These are phyloP conservation scores for Penicillium corylophilum DNA, from an alignment of 2,329 filamentous ascomycete species.

Conservation along the genomic window DNA sequence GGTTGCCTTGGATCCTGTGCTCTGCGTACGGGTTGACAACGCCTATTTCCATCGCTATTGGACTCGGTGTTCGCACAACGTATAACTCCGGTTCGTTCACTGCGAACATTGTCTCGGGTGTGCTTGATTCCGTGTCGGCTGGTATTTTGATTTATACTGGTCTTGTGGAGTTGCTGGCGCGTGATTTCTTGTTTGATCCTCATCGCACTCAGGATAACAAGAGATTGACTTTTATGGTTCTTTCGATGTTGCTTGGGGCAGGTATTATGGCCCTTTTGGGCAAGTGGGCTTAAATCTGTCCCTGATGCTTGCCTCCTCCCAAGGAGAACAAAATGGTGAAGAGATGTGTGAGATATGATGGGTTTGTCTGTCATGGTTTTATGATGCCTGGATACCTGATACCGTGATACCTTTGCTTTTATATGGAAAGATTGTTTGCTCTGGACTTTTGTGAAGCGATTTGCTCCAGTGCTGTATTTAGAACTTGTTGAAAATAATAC, in stretches of 20 bases:
- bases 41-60: constrained; percentile 50
- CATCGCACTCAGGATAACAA: constrained; percentile 42
- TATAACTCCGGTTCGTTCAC: constrained; percentile 44
- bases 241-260: constrained; percentile 41
- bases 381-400: neutral
- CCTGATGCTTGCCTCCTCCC: no score
- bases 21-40: constrained; percentile 53
- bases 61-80: constrained; percentile 48
- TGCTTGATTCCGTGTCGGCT: constrained; percentile 49
- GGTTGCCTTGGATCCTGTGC: constrained; percentile 53
- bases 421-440: neutral
- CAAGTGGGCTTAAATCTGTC: constrained; percentile 49
- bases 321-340: neutral
- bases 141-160: constrained; percentile 54
- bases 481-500: neutral
- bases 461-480: neutral
- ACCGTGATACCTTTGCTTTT: neutral
- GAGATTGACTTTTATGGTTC: constrained; percentile 45
- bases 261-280: constrained; percentile 52
- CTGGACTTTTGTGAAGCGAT: neutral
- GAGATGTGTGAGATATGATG: neutral
- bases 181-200: constrained; percentile 53
- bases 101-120: constrained; percentile 47
- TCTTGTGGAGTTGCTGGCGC: constrained; percentile 50
- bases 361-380: neutral